Percentiles rank a stretch among this genome's conserved stretches.
These are phyloP conservation scores for Puccinia brachypodii DNA, from an alignment of 1,284 basidiomycete genomes.

Conservation along the genomic window DNA sequence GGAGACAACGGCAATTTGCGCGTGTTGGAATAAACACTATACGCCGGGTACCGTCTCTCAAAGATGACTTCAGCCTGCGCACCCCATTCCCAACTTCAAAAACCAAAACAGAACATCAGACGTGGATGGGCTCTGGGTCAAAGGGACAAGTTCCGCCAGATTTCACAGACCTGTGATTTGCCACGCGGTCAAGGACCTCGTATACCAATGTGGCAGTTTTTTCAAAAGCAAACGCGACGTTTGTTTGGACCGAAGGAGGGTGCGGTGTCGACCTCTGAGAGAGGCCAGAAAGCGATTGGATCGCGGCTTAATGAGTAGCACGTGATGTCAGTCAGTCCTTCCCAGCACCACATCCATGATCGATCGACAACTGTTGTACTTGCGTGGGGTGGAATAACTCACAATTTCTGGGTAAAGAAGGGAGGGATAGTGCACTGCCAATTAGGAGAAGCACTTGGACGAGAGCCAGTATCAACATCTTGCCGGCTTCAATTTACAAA, in stretches of 20 bases:
- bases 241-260: neutral
- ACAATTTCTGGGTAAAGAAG: neutral
- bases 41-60: neutral
- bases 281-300: neutral
- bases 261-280: neutral
- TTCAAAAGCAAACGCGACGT: neutral
- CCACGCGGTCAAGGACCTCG: constrained; percentile 26
- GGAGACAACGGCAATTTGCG: constrained; percentile 6
- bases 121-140: neutral
- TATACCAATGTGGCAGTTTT: constrained; percentile 11
- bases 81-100: constrained; percentile 40
- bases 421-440: neutral
- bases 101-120: neutral
- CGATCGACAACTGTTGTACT: too few species aligned
- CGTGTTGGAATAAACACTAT: constrained; percentile 31
- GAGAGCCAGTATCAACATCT: neutral
- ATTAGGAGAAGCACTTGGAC: neutral
- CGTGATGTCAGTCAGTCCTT: neutral
- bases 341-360: too few species aligned
- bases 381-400: too few species aligned
- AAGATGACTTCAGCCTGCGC: constrained; percentile 35
- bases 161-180: constrained; percentile 37
- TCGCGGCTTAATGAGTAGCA: neutral
- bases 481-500: neutral
- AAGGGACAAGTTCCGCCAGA: neutral